A percentile compares a stretch with the other conserved stretches of the same genome.
phyloP scores from a whole-genome alignment of 345 rosid genomes.

The Hirschfeldia incana region DNA sequence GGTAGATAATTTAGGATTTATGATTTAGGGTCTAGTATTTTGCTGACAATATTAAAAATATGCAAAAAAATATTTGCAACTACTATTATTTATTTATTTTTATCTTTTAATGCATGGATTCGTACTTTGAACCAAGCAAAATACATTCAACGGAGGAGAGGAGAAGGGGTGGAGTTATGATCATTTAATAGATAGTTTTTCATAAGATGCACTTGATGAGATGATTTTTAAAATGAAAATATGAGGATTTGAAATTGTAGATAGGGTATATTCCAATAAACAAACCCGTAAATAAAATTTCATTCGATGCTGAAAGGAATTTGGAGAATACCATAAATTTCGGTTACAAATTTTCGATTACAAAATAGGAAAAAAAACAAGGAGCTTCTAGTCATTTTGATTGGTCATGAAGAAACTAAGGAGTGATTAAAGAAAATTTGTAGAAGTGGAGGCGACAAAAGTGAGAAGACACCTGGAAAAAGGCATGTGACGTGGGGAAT shows the following conservation, averaged over 20 bases:
- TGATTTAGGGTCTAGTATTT: too few relatives aligned
- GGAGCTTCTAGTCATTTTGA: not conserved
- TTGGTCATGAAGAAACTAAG: not conserved
- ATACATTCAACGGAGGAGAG: not conserved
- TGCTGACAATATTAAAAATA: too few relatives aligned
- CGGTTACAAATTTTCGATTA: not conserved
- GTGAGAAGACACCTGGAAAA: slow-evolving; percentile 39
- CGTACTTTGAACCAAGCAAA: not conserved
- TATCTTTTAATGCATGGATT: too few relatives aligned
- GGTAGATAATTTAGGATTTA: too few relatives aligned
- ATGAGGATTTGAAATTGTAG: too few relatives aligned
- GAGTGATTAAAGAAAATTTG: not conserved
- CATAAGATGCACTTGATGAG: too few relatives aligned
- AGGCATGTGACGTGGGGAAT: slow-evolving; percentile 42
- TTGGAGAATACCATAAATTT: not conserved
- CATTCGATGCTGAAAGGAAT: not conserved
- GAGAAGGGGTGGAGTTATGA: not conserved
- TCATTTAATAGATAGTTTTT: too few relatives aligned
- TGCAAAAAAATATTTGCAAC: too few relatives aligned
- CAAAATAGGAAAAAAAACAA: not conserved
- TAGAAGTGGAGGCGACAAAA: slow-evolving; percentile 28
- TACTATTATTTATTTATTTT: too few relatives aligned
- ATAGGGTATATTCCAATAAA: not conserved
- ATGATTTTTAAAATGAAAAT: too few relatives aligned
- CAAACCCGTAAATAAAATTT: not conserved